Conservation (phyloP, 257 asterid species). For the Plectranthus barbatus region DNA sequence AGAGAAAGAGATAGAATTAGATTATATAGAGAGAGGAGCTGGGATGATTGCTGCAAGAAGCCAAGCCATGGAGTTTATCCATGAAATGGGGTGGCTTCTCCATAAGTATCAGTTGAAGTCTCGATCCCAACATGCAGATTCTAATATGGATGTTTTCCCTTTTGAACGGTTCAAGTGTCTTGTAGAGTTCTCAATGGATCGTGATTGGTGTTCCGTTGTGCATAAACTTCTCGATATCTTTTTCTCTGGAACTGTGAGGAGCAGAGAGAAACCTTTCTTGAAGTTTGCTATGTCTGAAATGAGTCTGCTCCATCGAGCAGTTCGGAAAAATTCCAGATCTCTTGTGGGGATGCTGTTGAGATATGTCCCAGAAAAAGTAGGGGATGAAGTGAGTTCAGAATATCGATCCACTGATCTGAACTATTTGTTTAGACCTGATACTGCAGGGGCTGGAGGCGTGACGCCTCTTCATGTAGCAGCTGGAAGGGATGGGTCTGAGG, state of each 20-base stretch:
- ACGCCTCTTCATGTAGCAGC: constrained; percentile 88
- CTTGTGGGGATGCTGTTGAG: constrained; percentile 58
- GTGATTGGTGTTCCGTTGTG: constrained; percentile 66
- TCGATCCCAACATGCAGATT: constrained; percentile 30
- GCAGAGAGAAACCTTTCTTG: constrained; percentile 40
- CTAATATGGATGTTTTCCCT: constrained; percentile 28
- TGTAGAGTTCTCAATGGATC: constrained; percentile 55
- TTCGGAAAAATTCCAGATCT: constrained; percentile 58
- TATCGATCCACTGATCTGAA: constrained; percentile 15
- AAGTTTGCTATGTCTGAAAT: constrained; percentile 46
- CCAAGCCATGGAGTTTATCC: constrained; percentile 55
- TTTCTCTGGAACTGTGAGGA: constrained; percentile 46
- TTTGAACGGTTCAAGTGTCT: constrained; percentile 57
- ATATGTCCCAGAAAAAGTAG: constrained; percentile 45
- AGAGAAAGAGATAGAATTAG: constrained; percentile 47
- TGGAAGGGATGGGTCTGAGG: constrained; percentile 70
- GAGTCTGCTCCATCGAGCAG: constrained; percentile 71
- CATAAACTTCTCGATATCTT: constrained; percentile 49
- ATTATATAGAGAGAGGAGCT: constrained; percentile 21
- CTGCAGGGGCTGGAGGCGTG: constrained; percentile 61
- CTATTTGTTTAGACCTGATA: constrained; percentile 60
- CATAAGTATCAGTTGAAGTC: constrained; percentile 42
- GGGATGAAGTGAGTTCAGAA: constrained; percentile 43
- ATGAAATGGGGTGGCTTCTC: constrained; percentile 80
- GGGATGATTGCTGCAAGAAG: constrained; percentile 27